These are phyloP conservation scores for Balansia obtecta DNA, from an alignment of 2,329 filamentous ascomycete genomes.

Conservation along the genomic window DNA sequence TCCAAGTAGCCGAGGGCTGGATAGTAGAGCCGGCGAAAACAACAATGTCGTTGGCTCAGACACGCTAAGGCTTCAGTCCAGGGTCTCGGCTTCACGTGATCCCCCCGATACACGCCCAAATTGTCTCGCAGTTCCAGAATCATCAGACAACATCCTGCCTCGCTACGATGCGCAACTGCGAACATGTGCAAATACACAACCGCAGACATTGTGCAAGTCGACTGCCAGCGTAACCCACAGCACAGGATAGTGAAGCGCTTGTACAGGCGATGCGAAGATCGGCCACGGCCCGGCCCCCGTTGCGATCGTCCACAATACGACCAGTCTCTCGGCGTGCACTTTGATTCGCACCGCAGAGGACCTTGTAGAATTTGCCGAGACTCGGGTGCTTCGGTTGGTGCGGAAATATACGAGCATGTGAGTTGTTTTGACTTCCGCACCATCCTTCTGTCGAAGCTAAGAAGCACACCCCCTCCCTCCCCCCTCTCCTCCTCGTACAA, in stretches of 20 bases:
- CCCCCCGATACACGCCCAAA: too few relatives aligned
- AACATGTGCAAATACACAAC: neutral
- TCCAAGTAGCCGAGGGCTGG: too few relatives aligned
- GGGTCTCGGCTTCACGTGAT: too few relatives aligned
- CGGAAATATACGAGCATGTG: neutral
- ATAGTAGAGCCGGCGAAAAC: too few relatives aligned
- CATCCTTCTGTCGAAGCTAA: too few relatives aligned
- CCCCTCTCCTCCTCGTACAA: too few relatives aligned
- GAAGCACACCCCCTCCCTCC: too few relatives aligned
- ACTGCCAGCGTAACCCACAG: neutral
- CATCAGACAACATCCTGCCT: too few relatives aligned
- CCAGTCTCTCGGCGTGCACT: neutral
- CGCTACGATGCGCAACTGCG: too few relatives aligned
- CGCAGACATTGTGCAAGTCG: neutral
- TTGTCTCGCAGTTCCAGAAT: too few relatives aligned
- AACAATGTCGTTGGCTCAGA: too few relatives aligned
- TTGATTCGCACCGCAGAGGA: neutral
- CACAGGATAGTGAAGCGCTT: neutral
- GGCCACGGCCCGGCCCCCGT: neutral
- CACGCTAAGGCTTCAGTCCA: too few relatives aligned
- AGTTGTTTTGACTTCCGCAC: neutral
- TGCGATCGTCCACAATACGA: neutral
- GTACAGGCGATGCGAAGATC: neutral
- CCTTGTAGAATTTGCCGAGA: neutral
- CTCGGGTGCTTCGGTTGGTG: neutral